Conservation (phyloP, 225 moss, liverwort and hornwort species). For the Marchantia paleacea region DNA sequence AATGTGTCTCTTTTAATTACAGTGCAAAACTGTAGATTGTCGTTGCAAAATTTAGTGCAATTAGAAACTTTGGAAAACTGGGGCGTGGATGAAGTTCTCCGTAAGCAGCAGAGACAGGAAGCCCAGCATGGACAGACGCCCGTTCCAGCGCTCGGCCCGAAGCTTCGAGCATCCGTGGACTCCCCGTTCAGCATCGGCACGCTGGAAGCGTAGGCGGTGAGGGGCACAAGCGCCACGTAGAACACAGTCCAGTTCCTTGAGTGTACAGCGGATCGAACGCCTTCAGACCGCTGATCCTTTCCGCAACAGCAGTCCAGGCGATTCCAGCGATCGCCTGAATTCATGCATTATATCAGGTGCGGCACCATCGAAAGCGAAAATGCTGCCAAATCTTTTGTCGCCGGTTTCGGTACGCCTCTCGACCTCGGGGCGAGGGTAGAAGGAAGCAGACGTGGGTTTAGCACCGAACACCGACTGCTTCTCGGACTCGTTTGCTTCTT, state of each 20-base stretch:
- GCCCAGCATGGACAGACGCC: neutral
- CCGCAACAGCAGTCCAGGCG: neutral
- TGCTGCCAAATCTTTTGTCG: neutral
- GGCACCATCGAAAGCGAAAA: conserved; percentile 38
- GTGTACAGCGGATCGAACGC: conserved; percentile 40
- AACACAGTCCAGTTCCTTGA: conserved; percentile 22
- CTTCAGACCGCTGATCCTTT: neutral
- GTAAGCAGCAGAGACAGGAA: neutral
- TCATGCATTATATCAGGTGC: conserved; percentile 20
- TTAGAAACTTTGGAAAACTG: neutral
- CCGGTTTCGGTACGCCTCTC: conserved; percentile 36
- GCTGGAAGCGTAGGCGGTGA: neutral
- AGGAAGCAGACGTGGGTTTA: conserved; percentile 23
- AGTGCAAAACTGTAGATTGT: no score
- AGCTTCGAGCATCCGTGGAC: neutral
- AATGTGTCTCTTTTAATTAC: no score
- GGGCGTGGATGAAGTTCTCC: neutral
- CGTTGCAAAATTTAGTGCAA: no score
- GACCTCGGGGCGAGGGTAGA: conserved; percentile 35
- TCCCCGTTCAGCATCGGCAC: conserved; percentile 9
- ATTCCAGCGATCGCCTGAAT: conserved; percentile 31
- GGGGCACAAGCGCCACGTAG: neutral
- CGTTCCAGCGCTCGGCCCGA: conserved; percentile 3
- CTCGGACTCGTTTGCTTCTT: conserved; percentile 37
- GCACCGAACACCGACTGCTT: conserved; percentile 41